These are phyloP conservation scores for Stramenopiles sp. DNA, from an alignment of 352 stramenopile species.

Conservation along the genomic window DNA sequence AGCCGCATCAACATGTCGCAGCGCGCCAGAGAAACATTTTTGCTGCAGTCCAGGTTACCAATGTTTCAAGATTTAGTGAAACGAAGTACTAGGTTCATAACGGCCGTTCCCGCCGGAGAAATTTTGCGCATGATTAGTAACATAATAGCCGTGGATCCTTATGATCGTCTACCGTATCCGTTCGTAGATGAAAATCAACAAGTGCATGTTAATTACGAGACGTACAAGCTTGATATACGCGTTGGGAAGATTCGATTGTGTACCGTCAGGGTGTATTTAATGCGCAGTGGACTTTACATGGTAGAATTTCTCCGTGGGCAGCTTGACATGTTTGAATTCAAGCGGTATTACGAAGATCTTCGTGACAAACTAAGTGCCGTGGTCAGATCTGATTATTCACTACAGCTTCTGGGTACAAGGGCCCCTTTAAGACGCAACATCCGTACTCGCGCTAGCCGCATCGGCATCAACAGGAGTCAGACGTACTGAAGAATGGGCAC, in stretches of 20 bases:
- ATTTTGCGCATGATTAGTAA: conserved; percentile 42
- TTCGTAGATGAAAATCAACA: conserved; percentile 31
- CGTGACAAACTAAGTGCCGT: conserved; percentile 38
- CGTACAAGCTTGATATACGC: conserved; percentile 43
- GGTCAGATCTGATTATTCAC: too few relatives aligned
- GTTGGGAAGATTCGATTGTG: conserved; percentile 40
- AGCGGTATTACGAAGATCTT: conserved; percentile 56
- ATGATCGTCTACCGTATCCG: conserved; percentile 32
- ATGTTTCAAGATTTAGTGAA: conserved; percentile 40
- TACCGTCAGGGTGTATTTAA: conserved; percentile 50
- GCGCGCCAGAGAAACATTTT: conserved; percentile 27
- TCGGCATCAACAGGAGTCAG: too few relatives aligned
- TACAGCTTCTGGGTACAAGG: too few relatives aligned
- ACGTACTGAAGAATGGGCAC: too few relatives aligned
- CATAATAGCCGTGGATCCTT: conserved; percentile 31
- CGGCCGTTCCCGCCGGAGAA: conserved; percentile 35
- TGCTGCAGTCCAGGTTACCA: conserved; percentile 25
- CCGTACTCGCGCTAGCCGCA: too few relatives aligned
- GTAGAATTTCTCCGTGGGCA: conserved; percentile 47
- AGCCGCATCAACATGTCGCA: conserved; percentile 34
- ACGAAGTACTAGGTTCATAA: conserved; percentile 46
- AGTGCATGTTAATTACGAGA: conserved; percentile 41
- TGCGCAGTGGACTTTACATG: conserved; percentile 47
- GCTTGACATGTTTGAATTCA: conserved; percentile 60
- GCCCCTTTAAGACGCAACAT: too few relatives aligned